These are phyloP conservation scores for Penicillium cataractarum DNA, from an alignment of 495 filamentous ascomycete species.

Conservation along the genomic window DNA sequence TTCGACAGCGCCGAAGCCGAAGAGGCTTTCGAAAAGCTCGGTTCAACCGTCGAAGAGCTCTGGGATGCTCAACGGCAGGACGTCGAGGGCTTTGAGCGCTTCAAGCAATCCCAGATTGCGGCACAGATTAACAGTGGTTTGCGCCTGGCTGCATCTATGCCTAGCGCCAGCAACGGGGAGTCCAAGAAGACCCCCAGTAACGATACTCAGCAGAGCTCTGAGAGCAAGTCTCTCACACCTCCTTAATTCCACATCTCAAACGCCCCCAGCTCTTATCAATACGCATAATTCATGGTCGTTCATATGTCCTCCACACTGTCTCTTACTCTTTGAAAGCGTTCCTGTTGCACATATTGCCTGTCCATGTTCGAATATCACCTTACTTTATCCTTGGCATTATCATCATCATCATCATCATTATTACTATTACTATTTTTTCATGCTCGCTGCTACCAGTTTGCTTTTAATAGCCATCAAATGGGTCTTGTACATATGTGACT, in stretches of 20 bases:
- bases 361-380: background rate
- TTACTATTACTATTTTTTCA: too few relatives aligned
- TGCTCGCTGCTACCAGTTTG: background rate
- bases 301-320: background rate
- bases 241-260: background rate
- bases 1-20: slow-evolving; percentile 60
- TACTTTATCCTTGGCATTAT: background rate
- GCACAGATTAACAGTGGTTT: slow-evolving; percentile 61
- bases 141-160: slow-evolving; percentile 15
- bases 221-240: slow-evolving; percentile 17
- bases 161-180: background rate
- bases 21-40: slow-evolving; percentile 61
- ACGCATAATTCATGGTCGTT: slow-evolving; percentile 1
- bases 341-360: background rate
- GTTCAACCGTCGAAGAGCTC: slow-evolving; percentile 56
- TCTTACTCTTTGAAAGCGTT: slow-evolving; percentile 2
- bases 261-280: background rate
- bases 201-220: background rate
- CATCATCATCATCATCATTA: background rate
- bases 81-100: slow-evolving; percentile 62
- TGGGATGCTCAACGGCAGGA: slow-evolving; percentile 58
- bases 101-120: slow-evolving; percentile 68
- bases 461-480: background rate
- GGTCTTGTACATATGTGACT: slow-evolving; percentile 10
- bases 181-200: slow-evolving; percentile 12